phyloP scores from a whole-genome alignment of 768 basidiomycete genomes.

The Xerocomus potaroensis region DNA sequence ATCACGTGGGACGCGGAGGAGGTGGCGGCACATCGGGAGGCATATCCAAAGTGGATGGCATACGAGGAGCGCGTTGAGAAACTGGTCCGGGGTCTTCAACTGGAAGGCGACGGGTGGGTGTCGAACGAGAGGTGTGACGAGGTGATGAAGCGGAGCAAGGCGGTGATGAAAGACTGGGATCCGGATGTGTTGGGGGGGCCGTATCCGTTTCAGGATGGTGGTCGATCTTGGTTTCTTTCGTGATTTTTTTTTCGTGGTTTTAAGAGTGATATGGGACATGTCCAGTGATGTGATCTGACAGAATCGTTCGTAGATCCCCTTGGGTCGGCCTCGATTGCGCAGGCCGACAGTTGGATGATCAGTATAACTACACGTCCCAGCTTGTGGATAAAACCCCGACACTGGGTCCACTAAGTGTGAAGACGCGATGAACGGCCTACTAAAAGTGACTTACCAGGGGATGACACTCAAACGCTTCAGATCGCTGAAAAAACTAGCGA shows the following conservation, averaged over 20 bases:
- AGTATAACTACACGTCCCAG: too few relatives aligned
- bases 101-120: background rate
- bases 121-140: background rate
- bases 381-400: too few relatives aligned
- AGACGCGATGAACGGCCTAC: too few relatives aligned
- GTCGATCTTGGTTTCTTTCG: background rate
- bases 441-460: too few relatives aligned
- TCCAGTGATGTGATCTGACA: too few relatives aligned
- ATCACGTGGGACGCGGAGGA: background rate
- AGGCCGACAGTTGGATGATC: too few relatives aligned
- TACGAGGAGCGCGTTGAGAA: background rate
- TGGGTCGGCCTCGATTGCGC: too few relatives aligned
- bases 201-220: background rate
- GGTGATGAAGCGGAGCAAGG: background rate
- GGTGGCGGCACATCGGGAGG: background rate
- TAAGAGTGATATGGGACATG: too few relatives aligned
- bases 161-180: background rate
- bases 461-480: too few relatives aligned
- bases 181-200: background rate
- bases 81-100: background rate
- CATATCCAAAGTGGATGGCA: background rate
- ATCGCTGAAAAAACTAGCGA: too few relatives aligned
- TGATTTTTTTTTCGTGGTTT: background rate
- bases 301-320: too few relatives aligned
- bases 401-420: too few relatives aligned